A percentile compares a stretch with the other conserved stretches of the same genome.
phyloP scores from a whole-genome alignment of 768 basidiomycete species.

The Trametes elegans region DNA sequence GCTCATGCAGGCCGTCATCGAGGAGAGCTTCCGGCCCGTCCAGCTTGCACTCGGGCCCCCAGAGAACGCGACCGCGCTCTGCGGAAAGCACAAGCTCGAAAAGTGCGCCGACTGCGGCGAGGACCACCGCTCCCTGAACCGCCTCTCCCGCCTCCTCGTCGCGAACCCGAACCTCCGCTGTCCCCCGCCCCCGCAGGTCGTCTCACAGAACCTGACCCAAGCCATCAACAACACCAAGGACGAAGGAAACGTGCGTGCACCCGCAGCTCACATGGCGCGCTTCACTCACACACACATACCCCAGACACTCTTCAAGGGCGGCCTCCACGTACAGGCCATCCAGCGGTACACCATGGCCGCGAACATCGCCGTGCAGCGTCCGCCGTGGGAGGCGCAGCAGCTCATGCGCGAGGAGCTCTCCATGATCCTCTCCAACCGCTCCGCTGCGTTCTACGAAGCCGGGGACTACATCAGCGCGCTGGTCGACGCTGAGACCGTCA shows the following conservation, averaged over 20 bases:
- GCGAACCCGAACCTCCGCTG: constrained; percentile 70
- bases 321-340: constrained; percentile 70
- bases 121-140: constrained; percentile 76
- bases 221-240: constrained; percentile 82
- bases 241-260: constrained; percentile 81
- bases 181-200: constrained; percentile 77
- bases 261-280: no score
- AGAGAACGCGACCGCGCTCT: constrained; percentile 56
- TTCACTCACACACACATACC: no score
- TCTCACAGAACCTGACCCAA: constrained; percentile 72
- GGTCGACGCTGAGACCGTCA: constrained; percentile 89
- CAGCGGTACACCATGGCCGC: constrained; percentile 78
- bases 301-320: constrained; percentile 78
- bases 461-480: constrained; percentile 76
- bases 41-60: constrained; percentile 51
- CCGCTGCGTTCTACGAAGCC: constrained; percentile 78
- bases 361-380: constrained; percentile 72
- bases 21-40: constrained; percentile 64
- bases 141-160: constrained; percentile 67
- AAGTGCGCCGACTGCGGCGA: constrained; percentile 71
- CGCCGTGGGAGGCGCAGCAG: constrained; percentile 85
- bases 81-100: constrained; percentile 64
- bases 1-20: constrained; percentile 71
- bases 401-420: constrained; percentile 89
- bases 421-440: constrained; percentile 87